Base-by-base conservation (phyloP, 2,329 filamentous ascomycete species). In the Penicillium digitatum region DNA sequence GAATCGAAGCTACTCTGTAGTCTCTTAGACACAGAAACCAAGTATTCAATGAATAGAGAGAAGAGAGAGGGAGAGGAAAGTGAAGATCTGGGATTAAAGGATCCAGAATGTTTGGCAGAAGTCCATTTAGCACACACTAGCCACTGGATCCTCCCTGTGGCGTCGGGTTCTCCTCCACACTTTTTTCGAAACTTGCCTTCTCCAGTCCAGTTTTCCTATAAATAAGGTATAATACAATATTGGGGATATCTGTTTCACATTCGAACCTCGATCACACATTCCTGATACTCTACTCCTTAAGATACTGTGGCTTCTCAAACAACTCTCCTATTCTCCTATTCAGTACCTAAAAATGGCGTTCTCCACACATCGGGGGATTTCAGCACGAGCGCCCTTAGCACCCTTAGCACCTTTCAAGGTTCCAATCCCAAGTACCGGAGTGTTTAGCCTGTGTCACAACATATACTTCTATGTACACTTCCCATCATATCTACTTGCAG, bases 21-120 rank as follows among this genome's bases (percentile, higher is more conserved):
- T n/a, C 18, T 26, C 20, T 34, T 29, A 49, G 38, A n/a, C 37
- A 44, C 22, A 20, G 6, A 37, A 35, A 50, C 11, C 29, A 37
- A 50, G 26, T 39, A 32, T 32, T 27, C 27, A 16, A 43, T 38
- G 29, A 14, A 38, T 22, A 40, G 32, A 32, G 18, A 35, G 51
- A 47, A 43, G 51, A 29, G 26, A 48, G 47, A 43, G 56, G 46
- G 48, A 52, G 51, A 54, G 44, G 48, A 56, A 48, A 55, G 57
- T 50, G 56, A 53, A 58, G 58, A 55, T 51, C 57, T 49, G 52
- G 54, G 50, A 55, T 54, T 48, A 54, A 58, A 60, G 54, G 50
- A 51, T 55, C 53, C 54, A 54, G 56, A 51, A 53, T 52, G 53
- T 52, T 48, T 39, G 55, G 43, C 46, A 39, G 42, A 48, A 52